Percentiles rank a stretch among this genome's conserved stretches.
phyloP scores from a whole-genome alignment of 2,329 filamentous ascomycete genomes.

The Raffaelea albimanens region DNA sequence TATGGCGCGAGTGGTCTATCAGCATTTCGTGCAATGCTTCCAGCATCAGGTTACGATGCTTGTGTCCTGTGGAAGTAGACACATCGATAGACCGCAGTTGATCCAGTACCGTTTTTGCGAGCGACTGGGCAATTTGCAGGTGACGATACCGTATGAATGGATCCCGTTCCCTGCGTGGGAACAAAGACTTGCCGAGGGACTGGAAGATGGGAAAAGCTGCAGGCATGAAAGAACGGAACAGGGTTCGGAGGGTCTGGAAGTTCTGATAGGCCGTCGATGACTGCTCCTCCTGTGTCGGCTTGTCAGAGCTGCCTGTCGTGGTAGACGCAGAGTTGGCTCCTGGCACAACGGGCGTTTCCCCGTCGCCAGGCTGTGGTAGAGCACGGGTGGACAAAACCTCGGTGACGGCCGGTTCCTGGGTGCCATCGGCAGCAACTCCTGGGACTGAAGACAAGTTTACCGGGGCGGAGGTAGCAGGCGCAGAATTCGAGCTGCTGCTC shows the following conservation, averaged over 20 bases:
- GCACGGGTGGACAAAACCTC: conserved; percentile 4
- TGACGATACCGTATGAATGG: conserved; percentile 44
- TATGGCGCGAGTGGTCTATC: conserved; percentile 52
- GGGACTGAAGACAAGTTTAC: too few relatives aligned
- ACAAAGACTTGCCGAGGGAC: conserved; percentile 69
- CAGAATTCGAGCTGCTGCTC: background rate
- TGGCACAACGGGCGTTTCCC: too few relatives aligned
- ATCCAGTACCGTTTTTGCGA: conserved; percentile 61
- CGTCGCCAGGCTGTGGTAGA: conserved; percentile 12
- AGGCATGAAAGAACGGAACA: conserved; percentile 70
- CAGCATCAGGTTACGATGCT: conserved; percentile 75
- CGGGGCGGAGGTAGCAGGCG: background rate
- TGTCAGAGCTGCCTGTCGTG: conserved; percentile 15
- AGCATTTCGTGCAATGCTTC: conserved; percentile 70
- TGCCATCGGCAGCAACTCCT: background rate
- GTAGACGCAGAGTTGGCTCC: too few relatives aligned
- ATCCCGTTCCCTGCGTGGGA: conserved; percentile 67
- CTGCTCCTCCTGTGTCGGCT: conserved; percentile 33
- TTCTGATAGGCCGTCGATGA: conserved; percentile 49
- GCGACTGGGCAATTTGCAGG: conserved; percentile 48
- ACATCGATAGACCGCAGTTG: conserved; percentile 47
- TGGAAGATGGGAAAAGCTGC: conserved; percentile 82
- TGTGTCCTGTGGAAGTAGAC: conserved; percentile 54
- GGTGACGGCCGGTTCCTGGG: conserved; percentile 7
- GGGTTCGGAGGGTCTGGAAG: conserved; percentile 63